Conservation (phyloP, 225 moss, liverwort and hornwort genomes). For the Lunularia cruciata region DNA sequence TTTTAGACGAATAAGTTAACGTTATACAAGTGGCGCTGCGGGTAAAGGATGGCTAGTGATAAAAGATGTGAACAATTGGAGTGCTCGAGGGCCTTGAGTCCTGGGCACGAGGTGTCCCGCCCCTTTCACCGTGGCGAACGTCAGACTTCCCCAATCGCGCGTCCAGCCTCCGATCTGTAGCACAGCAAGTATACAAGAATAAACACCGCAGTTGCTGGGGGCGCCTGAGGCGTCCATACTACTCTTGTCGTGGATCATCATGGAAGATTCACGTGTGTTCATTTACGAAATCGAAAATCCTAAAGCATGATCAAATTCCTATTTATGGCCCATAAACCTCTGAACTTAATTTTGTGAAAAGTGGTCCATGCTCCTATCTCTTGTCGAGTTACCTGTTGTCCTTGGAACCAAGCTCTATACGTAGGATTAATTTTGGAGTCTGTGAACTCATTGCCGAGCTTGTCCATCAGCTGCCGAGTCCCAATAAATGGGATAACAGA, state of each 20-base stretch:
- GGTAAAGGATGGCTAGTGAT: conserved; percentile 31
- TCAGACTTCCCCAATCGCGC: conserved; percentile 45
- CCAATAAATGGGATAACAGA: conserved; percentile 33
- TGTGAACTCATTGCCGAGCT: conserved; percentile 16
- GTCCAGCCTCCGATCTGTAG: conserved; percentile 63
- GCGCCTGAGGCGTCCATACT: too few species aligned
- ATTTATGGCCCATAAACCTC: too few species aligned
- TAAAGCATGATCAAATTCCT: too few species aligned
- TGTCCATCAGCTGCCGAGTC: conserved; percentile 19
- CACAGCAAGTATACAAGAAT: not conserved
- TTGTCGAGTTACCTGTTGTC: conserved; percentile 29
- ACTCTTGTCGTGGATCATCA: too few species aligned
- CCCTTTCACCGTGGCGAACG: conserved; percentile 56
- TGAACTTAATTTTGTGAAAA: too few species aligned
- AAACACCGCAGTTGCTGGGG: too few species aligned
- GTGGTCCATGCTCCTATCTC: too few species aligned
- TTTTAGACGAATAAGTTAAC: too few species aligned
- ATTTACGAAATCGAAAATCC: too few species aligned
- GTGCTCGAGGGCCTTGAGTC: conserved; percentile 48
- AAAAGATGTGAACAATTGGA: conserved; percentile 46
- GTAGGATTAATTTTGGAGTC: not conserved
- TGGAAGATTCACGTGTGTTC: too few species aligned
- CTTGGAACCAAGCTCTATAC: conserved; percentile 36
- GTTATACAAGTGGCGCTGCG: too few species aligned
- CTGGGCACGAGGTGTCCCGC: conserved; percentile 69